These are phyloP conservation scores for Spergularia marina DNA, from an alignment of 148 eudicot genomes.

Conservation along the genomic window DNA sequence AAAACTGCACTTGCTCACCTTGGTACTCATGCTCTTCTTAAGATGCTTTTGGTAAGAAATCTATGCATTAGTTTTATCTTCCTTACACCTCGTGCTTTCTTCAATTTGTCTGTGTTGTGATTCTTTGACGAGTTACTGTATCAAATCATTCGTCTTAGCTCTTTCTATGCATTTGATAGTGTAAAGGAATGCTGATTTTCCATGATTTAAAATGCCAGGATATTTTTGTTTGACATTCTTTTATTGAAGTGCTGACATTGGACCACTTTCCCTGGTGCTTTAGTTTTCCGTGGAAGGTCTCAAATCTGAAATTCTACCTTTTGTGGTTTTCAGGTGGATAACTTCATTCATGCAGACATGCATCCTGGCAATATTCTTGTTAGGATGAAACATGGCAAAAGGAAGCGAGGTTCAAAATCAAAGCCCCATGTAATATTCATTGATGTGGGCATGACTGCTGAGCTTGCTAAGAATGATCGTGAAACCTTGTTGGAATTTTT, in stretches of 20 bases:
- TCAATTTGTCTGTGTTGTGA: neutral
- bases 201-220: neutral
- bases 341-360: constrained; percentile 99
- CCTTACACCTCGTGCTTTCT: neutral
- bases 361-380: constrained; percentile 99
- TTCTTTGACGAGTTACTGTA: neutral
- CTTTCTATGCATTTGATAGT: neutral
- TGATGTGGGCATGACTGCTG: constrained; percentile 99
- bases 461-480: constrained; percentile 75
- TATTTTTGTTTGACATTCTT: neutral
- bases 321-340: constrained; percentile 64
- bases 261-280: neutral
- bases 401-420: constrained; percentile 50
- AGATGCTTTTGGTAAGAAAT: constrained; percentile 80
- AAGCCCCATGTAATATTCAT: constrained; percentile 92
- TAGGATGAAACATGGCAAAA: constrained; percentile 48
- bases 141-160: neutral
- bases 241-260: neutral
- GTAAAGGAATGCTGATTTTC: neutral
- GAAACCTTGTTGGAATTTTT: constrained; percentile 78
- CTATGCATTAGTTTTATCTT: constrained; percentile 5
- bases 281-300: neutral
- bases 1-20: constrained; percentile 80
- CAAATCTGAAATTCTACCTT: neutral
- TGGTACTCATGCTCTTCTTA: constrained; percentile 91